These are phyloP conservation scores for Leccinum ponderosum DNA, from an alignment of 1,284 basidiomycete species.

Conservation along the genomic window DNA sequence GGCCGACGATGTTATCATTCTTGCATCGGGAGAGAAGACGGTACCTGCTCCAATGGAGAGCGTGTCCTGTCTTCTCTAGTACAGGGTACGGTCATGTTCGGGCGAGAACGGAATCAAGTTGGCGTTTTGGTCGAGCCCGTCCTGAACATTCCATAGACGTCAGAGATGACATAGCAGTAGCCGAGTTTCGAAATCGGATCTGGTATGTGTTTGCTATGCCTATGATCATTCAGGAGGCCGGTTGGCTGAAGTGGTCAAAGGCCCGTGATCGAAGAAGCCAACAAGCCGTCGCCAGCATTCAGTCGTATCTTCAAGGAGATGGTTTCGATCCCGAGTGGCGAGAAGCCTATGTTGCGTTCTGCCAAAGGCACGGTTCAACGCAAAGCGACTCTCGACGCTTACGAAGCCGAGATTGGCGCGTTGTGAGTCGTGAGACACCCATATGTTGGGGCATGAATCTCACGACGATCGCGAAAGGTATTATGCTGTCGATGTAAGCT, in stretches of 20 bases:
- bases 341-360: neutral
- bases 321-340: neutral
- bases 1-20: neutral
- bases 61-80: neutral
- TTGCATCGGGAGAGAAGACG: neutral
- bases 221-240: neutral
- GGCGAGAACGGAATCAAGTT: neutral
- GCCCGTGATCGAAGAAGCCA: neutral
- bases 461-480: neutral
- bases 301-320: constrained; percentile 3
- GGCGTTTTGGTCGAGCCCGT: neutral
- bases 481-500: neutral
- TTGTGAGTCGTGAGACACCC: neutral
- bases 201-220: neutral
- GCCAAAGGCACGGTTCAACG: neutral
- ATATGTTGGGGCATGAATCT: neutral
- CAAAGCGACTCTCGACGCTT: neutral
- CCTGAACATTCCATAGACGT: neutral
- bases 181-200: neutral
- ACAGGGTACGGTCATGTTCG: neutral
- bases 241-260: neutral
- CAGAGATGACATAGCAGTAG: neutral
- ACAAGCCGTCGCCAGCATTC: neutral
- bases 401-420: neutral
- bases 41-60: neutral